Base-by-base conservation (phyloP, 192 early-diverging fungal genomes). In the Phycomyces nitens region DNA sequence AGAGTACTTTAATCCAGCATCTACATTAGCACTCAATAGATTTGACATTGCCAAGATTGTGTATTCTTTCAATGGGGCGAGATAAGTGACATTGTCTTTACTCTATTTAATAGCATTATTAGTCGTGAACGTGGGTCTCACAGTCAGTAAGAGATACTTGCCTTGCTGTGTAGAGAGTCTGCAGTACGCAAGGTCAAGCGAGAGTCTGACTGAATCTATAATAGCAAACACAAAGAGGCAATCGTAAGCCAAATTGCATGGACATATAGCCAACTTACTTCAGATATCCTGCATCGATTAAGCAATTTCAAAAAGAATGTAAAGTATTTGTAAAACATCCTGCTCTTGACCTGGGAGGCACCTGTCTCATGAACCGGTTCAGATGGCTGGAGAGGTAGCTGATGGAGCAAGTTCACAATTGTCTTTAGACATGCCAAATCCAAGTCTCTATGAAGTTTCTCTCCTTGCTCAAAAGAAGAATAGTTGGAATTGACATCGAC, bases 1-100 rank as follows among this genome's bases (percentile, higher is more conserved):
- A 49, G 93, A 94, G 72, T 88, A 92, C 75, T 92, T 87, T 60
- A 99, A 76, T 23, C 93, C 95, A 51, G 93, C 86, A 69, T 97
- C 95, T 53, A 97, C 83, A 73, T 99, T 99, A 5, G 92, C 89
- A 10, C 89, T 85, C 21, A 99, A 73, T 68, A 99, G 84, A 67
- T 96, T 92, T 20, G 93, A 92, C 49, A 99, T 77, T 1, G 91
- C 91, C 51, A 89, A 82, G 72, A 97, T 94, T 5, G 91, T 88
- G 49, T 86, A 85, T n/a, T 95, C 91, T 71, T 92, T 92, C 26
- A 95, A 62, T 20, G 85, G 82, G 0, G 74, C 79, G 8, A 91
- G 69, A 66, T 90, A 82, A 29, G 83, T 82, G 12, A 84, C 70
- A 52, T 52, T 65, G 55, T 61, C 65, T 20, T 59, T 63, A 8